These are phyloP conservation scores for Epithemia pelagica DNA, from an alignment of 108 stramenopile genomes.

Conservation along the genomic window DNA sequence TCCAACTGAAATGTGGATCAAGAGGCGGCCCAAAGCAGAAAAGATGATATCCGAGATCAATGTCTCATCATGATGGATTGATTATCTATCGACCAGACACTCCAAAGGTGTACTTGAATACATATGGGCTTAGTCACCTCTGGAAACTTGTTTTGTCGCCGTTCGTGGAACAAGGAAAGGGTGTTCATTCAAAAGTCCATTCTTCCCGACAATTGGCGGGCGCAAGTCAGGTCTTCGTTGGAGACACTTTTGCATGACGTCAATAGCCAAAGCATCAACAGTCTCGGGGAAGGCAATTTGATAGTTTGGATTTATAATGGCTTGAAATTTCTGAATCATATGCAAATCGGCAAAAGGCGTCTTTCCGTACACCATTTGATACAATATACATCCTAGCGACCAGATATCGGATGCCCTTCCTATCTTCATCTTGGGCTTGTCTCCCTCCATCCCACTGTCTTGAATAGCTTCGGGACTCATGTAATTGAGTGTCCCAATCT, in stretches of 20 bases:
- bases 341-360: conserved; percentile 92
- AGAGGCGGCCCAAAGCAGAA: too few relatives aligned
- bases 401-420: conserved; percentile 87
- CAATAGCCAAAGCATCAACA: conserved; percentile 66
- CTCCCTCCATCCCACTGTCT: conserved; percentile 63
- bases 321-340: conserved; percentile 92
- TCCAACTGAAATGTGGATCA: too few relatives aligned
- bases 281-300: conserved; percentile 62
- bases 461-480: conserved; percentile 97
- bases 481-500: conserved; percentile 98
- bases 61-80: too few relatives aligned
- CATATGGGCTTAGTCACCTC: too few relatives aligned
- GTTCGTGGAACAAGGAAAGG: conserved; percentile 1
- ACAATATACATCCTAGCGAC: conserved; percentile 96
- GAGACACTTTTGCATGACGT: conserved; percentile 76
- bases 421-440: conserved; percentile 54
- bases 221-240: conserved; percentile 64
- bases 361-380: conserved; percentile 93
- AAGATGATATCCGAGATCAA: too few relatives aligned
- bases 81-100: too few relatives aligned
- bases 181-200: conserved; percentile 58
- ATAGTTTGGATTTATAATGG: conserved; percentile 88
- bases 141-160: neutral
- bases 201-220: conserved; percentile 70
- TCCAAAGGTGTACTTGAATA: too few relatives aligned